Evolutionary conservation across 2,329 filamentous ascomycete species (phyloP), one percentile per base, ranked within the genome.

Genomic region (Botrytis aclada): DNA sequence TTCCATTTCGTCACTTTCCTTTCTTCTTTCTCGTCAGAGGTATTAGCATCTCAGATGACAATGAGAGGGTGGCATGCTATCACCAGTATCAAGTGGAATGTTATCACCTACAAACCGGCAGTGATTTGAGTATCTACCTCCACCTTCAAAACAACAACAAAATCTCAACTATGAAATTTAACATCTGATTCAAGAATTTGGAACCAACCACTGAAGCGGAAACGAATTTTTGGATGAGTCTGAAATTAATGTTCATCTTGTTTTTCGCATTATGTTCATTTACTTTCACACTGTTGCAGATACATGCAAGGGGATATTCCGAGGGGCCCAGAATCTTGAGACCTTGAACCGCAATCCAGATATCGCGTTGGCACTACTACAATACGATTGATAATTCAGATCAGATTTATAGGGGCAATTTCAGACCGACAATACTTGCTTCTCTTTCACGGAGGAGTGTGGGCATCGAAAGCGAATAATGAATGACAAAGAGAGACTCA

Each of bases 121-220:
- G 12, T 54, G 1, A 16, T 29, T 54, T 54, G 51, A 0, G 2
- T 54, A 1, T 54, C 25, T 54, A 29, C 25, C n/a, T 29, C n/a
- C 14, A 18, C n/a, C 2, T 16, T 54, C n/a, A 6, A 54, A 54
- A 14, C n/a, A 54, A 54, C 29, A 29, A 4, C 14, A 29, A 29
- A 8, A 29, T 29, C 14, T 8, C n/a, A 29, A 54, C 0, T 29
- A 18, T 16, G 12, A 54, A 14, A 0, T 16, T 14, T n/a, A 14
- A 16, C 25, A 29, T 29, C n/a, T 51, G 14, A 16, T 29, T 6
- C 14, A 29, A 1, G 2, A 54, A 14, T 29, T n/a, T 54, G n/a
- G 10, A 51, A 51, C 25, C 47, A 51, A 51, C 22, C 10, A 14
- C 22, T 5, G 12, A 51, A 51, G 47, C 10, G 25, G 1, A 51